A percentile compares a stretch with the other conserved stretches of the same genome.
phyloP scores from a whole-genome alignment of 2,329 filamentous ascomycete genomes.

The Colletotrichum ledebouriae region DNA sequence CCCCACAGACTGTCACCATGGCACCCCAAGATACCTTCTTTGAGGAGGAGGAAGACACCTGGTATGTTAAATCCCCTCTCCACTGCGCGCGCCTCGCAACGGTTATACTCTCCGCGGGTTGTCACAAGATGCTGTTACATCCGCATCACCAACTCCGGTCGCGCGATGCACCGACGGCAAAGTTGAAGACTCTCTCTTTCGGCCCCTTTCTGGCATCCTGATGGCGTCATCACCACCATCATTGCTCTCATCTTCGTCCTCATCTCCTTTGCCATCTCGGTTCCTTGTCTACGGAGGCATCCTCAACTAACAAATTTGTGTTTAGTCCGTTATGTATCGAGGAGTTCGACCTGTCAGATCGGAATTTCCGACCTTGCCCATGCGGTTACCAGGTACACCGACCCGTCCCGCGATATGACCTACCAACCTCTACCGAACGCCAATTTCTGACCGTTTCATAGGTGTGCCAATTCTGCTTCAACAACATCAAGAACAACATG shows the following conservation, averaged over 20 bases:
- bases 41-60: conserved; percentile 79
- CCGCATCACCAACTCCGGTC: no score
- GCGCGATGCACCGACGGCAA: no score
- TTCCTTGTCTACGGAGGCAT: background rate
- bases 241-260: no score
- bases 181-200: no score
- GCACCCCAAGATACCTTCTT: conserved; percentile 78
- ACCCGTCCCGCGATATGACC: background rate
- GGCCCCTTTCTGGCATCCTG: no score
- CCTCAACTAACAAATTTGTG: conserved; percentile 45
- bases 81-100: conserved; percentile 11
- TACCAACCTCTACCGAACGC: background rate
- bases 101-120: background rate
- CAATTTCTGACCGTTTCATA: conserved; percentile 53
- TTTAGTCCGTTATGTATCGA: conserved; percentile 95
- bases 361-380: conserved; percentile 96
- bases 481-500: conserved; percentile 98
- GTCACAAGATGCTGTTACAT: no score
- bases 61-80: conserved; percentile 60
- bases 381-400: conserved; percentile 92
- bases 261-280: no score
- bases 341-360: conserved; percentile 97
- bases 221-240: no score
- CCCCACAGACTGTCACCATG: conserved; percentile 59
- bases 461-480: conserved; percentile 99